Conservation (phyloP, 108 stramenopile species). For the Cylindrotheca closterium region DNA sequence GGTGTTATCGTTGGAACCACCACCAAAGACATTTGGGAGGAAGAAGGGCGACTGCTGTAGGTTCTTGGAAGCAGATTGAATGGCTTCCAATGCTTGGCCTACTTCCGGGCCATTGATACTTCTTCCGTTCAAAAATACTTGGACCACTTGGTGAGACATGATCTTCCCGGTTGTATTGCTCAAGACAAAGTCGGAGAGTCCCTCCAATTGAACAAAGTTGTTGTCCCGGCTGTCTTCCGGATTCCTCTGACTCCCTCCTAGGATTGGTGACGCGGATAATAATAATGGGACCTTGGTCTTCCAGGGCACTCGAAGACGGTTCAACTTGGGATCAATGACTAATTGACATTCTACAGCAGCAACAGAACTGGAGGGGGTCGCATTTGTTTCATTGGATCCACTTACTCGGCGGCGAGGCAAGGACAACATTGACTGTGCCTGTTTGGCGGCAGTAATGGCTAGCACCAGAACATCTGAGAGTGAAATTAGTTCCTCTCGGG, state of each 20-base stretch:
- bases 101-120: slow-evolving; percentile 22
- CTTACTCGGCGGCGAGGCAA: background rate
- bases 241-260: no score
- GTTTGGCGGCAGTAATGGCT: slow-evolving; percentile 19
- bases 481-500: slow-evolving; percentile 24
- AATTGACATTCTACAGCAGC: background rate
- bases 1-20: background rate
- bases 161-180: background rate
- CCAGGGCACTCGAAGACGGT: slow-evolving; percentile 19
- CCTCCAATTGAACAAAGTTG: slow-evolving; percentile 2
- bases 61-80: slow-evolving; percentile 19
- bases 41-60: slow-evolving; percentile 16
- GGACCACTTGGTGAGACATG: slow-evolving; percentile 1
- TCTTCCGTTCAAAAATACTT: slow-evolving; percentile 18
- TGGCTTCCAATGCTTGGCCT: slow-evolving; percentile 15
- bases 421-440: slow-evolving; percentile 11
- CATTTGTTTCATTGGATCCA: slow-evolving; percentile 4
- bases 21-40: background rate
- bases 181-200: slow-evolving; percentile 12
- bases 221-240: background rate
- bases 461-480: slow-evolving; percentile 32
- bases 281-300: slow-evolving; percentile 14
- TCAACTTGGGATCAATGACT: background rate
- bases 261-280: background rate
- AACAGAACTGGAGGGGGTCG: slow-evolving; percentile 9